Percentiles rank a stretch among this genome's conserved stretches.
phyloP scores from a whole-genome alignment of 352 stramenopile genomes.

The Phytopythium litorale region DNA sequence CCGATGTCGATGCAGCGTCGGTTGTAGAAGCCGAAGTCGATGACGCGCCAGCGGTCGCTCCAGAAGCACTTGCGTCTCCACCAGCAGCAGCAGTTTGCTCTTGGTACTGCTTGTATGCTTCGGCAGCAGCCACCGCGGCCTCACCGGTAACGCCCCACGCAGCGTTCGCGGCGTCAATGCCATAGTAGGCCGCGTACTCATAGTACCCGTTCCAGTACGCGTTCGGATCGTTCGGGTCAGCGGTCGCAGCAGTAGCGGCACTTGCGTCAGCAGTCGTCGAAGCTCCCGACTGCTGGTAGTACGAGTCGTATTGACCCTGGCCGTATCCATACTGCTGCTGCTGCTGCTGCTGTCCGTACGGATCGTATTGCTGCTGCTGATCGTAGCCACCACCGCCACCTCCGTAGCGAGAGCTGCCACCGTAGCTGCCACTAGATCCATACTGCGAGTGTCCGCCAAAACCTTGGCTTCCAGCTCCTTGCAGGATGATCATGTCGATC shows the following conservation, averaged over 20 bases:
- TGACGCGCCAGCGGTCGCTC: conserved; percentile 11
- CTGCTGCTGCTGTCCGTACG: conserved; percentile 34
- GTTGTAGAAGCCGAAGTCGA: conserved; percentile 13
- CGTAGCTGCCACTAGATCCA: conserved; percentile 25
- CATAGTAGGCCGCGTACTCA: conserved; percentile 87
- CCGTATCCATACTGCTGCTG: conserved; percentile 41
- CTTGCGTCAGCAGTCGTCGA: conserved; percentile 22
- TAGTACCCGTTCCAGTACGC: conserved; percentile 90
- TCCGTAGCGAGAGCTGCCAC: conserved; percentile 12
- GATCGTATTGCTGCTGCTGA: conserved; percentile 51
- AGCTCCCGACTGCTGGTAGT: conserved; percentile 52
- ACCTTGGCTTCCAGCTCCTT: conserved; percentile 52
- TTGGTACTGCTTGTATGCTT: conserved; percentile 73
- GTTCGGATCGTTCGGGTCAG: conserved; percentile 84
- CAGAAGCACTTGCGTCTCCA: conserved; percentile 10
- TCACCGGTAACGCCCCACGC: conserved; percentile 82
- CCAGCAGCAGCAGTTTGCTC: conserved; percentile 37
- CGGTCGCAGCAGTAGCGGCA: conserved; percentile 36
- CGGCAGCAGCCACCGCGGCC: conserved; percentile 59
- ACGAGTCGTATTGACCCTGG: conserved; percentile 60
- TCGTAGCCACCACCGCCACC: conserved; percentile 22
- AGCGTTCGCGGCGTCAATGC: conserved; percentile 77
- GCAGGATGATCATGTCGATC: conserved; percentile 75
- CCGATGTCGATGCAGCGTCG: conserved; percentile 10
- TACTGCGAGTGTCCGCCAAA: conserved; percentile 28